Evolutionary conservation across 257 asterid genomes (phyloP).

Genomic region (Apocynum venetum): DNA sequence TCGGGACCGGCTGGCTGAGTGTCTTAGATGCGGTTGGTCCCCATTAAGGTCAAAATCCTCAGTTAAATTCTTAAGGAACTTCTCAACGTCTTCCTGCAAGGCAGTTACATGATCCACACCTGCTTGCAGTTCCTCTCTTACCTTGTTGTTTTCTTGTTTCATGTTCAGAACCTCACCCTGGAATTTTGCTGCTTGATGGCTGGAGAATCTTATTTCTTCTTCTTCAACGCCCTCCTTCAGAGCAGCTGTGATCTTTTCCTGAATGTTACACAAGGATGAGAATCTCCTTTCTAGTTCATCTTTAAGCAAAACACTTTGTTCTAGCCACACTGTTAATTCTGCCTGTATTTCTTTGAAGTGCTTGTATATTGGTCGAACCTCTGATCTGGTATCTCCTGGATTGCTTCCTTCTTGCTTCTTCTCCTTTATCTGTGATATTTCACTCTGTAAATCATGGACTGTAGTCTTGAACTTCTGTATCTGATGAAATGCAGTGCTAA

Average conservation of each 20-base stretch:
- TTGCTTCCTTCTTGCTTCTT: constrained; percentile 52
- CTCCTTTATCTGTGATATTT: constrained; percentile 46
- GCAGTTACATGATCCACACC: constrained; percentile 56
- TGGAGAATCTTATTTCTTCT: constrained; percentile 63
- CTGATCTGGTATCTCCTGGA: constrained; percentile 47
- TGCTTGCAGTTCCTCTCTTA: constrained; percentile 65
- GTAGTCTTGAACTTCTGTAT: constrained; percentile 76
- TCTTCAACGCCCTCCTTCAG: constrained; percentile 64
- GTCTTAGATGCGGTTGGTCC: constrained; percentile 50
- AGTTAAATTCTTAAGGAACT: constrained; percentile 48
- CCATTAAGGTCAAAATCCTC: constrained; percentile 59
- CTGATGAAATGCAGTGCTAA: constrained; percentile 85
- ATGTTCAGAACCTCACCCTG: constrained; percentile 88
- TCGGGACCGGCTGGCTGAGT: constrained; percentile 35
- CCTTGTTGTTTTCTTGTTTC: constrained; percentile 92
- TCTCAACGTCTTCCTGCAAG: constrained; percentile 60
- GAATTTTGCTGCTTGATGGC: constrained; percentile 91
- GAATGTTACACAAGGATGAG: constrained; percentile 66
- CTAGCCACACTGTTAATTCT: constrained; percentile 73
- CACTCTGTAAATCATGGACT: constrained; percentile 61
- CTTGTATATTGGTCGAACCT: constrained; percentile 71
- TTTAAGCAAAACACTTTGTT: constrained; percentile 55
- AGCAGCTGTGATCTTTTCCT: constrained; percentile 68
- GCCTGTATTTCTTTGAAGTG: constrained; percentile 79
- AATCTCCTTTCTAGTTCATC: constrained; percentile 66